These are phyloP conservation scores for Phytophthora hybrid DNA, from an alignment of 352 stramenopile species.

Conservation along the genomic window DNA sequence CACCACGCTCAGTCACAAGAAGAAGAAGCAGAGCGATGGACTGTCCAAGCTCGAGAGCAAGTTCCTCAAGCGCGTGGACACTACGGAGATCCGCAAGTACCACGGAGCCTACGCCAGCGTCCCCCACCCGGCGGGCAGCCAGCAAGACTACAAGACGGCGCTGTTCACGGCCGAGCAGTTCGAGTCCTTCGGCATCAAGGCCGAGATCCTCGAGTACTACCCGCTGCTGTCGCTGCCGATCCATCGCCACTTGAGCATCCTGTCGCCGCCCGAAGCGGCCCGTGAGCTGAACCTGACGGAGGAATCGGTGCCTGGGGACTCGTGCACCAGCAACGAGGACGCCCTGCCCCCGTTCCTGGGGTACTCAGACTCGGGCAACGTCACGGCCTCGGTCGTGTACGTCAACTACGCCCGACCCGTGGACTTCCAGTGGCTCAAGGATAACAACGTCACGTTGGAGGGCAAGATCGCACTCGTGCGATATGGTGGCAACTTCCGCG, in stretches of 20 bases:
- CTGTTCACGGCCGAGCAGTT: constrained; percentile 71
- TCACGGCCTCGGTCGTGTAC: constrained; percentile 84
- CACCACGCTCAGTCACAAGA: constrained; percentile 28
- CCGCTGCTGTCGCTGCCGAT: constrained; percentile 77
- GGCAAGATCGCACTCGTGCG: constrained; percentile 87
- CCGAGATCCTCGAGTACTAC: constrained; percentile 73
- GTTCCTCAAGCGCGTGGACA: constrained; percentile 39
- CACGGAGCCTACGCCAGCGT: constrained; percentile 46
- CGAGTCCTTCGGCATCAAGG: constrained; percentile 64
- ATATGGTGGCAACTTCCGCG: constrained; percentile 83
- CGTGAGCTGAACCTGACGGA: constrained; percentile 69
- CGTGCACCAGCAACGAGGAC: constrained; percentile 63
- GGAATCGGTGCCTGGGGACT: constrained; percentile 62
- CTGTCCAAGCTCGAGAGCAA: constrained; percentile 34
- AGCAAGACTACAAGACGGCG: constrained; percentile 67
- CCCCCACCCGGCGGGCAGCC: constrained; percentile 54
- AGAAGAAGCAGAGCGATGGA: constrained; percentile 24
- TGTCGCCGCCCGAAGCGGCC: constrained; percentile 42
- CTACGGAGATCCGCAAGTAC: constrained; percentile 35
- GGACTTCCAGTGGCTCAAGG: constrained; percentile 86
- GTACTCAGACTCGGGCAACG: constrained; percentile 82
- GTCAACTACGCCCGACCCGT: constrained; percentile 85
- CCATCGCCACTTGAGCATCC: constrained; percentile 50
- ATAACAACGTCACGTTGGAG: constrained; percentile 71
- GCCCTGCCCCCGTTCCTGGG: constrained; percentile 82